These are phyloP conservation scores for Eucalyptus marginata DNA, from an alignment of 345 rosid genomes.

Conservation along the genomic window DNA sequence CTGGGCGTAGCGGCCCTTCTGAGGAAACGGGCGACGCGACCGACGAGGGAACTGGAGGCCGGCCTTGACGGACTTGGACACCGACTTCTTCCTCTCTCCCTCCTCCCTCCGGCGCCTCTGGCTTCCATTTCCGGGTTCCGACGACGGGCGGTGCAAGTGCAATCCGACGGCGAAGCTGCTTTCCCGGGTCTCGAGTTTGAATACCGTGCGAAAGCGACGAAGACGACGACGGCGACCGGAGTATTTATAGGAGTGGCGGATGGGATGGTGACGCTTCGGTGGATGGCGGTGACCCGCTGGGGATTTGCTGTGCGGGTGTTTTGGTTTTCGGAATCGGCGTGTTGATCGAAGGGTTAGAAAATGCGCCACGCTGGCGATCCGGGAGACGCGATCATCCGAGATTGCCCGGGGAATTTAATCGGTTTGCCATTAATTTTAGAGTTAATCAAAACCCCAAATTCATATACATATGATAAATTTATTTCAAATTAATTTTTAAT, in stretches of 20 bases:
- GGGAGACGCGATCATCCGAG: neutral
- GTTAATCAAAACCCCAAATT: no score
- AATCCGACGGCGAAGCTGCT: neutral
- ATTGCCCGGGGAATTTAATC: neutral
- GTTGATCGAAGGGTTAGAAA: neutral
- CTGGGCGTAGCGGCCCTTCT: conserved; percentile 61
- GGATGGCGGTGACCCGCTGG: neutral
- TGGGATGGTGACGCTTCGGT: neutral
- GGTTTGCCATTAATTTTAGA: neutral
- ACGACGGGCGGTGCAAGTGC: neutral
- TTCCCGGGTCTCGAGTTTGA: neutral
- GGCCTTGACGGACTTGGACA: conserved; percentile 48
- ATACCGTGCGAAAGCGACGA: neutral
- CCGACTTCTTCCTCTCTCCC: conserved; percentile 54
- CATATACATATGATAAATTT: no score
- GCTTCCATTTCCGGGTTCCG: conserved; percentile 29
- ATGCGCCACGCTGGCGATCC: conserved; percentile 11
- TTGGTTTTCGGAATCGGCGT: neutral
- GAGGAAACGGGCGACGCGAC: conserved; percentile 55
- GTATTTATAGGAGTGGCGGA: neutral
- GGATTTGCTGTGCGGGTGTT: neutral
- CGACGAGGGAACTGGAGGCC: conserved; percentile 84
- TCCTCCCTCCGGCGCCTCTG: conserved; percentile 51
- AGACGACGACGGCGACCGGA: neutral
- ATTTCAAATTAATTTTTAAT: no score